Base-by-base conservation (phyloP, 192 early-diverging fungal species). In the Backusella morwellensis region DNA sequence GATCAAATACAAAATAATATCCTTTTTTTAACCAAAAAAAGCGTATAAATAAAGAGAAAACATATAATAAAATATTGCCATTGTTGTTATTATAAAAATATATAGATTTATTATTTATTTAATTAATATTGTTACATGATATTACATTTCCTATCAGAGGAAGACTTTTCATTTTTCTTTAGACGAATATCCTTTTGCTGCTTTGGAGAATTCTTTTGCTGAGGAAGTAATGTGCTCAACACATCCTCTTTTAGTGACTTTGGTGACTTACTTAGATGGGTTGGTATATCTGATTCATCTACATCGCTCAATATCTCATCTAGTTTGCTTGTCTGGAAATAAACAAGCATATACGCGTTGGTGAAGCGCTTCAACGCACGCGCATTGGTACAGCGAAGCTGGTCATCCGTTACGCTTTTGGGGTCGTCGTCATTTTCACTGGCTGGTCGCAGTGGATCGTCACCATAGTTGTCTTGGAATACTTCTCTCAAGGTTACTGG, bases 271-370 rank as follows among this genome's bases (percentile, higher is more conserved):
- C 85, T 82, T 69, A 99, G 81, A 82, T 98, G 96, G 59, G 79
- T 85, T n/a, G 96, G 97, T 72, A 97, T 92, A 40, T 97, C 95
- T 12, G 80, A 77, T 17, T 87, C 85, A 19, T 85, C 82, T 4
- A 94, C 78, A 29, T 88, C 86, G 11, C 83, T 81, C 70, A 98
- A 83, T 32, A 98, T 89, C 23, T 88, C 75, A 54, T 92, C 92
- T 70, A 93, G 79, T 76, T 92, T 86, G 6, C 84, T 75, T 78
- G 95, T 89, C 72, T 95, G 93, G 63, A 99, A 90, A 78, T 99
- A 99, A 34, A 98, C 96, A 81, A 99, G 86, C 97, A 99, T 98
- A 88, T 99, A 99, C 12, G 98, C 98, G 76, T 98, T 99, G 6
- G 95, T 96, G 78, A 94, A 97, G 32, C 95, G 92, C 80, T 95